phyloP scores from a whole-genome alignment of 2,329 filamentous ascomycete genomes.

The Colletotrichum sp. region DNA sequence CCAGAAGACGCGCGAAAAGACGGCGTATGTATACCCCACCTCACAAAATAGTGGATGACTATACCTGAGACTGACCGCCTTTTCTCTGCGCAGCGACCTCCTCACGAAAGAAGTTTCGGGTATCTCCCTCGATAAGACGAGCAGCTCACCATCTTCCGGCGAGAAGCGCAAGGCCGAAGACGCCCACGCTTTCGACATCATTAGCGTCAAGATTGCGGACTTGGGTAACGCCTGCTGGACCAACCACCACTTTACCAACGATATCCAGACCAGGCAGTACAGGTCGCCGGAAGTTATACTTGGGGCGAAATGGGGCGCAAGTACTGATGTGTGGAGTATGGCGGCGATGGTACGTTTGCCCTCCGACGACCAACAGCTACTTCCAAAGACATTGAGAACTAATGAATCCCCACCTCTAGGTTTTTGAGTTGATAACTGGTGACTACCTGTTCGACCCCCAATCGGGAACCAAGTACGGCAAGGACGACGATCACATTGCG shows the following conservation, averaged over 20 bases:
- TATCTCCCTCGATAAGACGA: slow-evolving; percentile 85
- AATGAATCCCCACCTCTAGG: slow-evolving; percentile 54
- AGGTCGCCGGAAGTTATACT: slow-evolving; percentile 96
- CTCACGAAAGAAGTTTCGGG: slow-evolving; percentile 92
- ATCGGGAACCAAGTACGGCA: slow-evolving; percentile 98
- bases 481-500: slow-evolving; percentile 98
- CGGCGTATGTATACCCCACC: slow-evolving; percentile 70
- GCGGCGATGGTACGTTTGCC: slow-evolving; percentile 84
- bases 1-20: slow-evolving; percentile 89
- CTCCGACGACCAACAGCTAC: background rate
- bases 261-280: slow-evolving; percentile 98
- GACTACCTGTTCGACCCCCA: slow-evolving; percentile 99
- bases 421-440: slow-evolving; percentile 96
- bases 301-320: slow-evolving; percentile 98
- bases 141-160: slow-evolving; percentile 54
- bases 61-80: slow-evolving; percentile 1
- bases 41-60: background rate
- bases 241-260: slow-evolving; percentile 98
- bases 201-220: slow-evolving; percentile 99
- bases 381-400: background rate
- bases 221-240: slow-evolving; percentile 99
- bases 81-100: slow-evolving; percentile 68
- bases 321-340: slow-evolving; percentile 99
- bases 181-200: slow-evolving; percentile 68
- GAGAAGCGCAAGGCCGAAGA: slow-evolving; percentile 71